These are phyloP conservation scores for peach (Prunus persica) DNA, from an alignment of 306 rosid genomes.

Conservation along the genomic window Prunus_persica_NCBIv2 NC_034015.1:12178501-12179000, in stretches of 20 bases:
- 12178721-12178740: constrained; percentile 39
- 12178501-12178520: constrained; percentile 18
- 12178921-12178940: constrained; percentile 1
- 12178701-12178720: constrained; percentile 30
- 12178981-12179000: not conserved
- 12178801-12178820: not conserved
- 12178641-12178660: not conserved
- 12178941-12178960: not conserved
- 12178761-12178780: constrained; percentile 34
- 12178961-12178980: too few species aligned
- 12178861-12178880: not conserved
- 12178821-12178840: not conserved
- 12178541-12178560: constrained; percentile 18
- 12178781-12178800: not conserved
- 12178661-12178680: constrained; percentile 16
- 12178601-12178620: constrained; percentile 19
- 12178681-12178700: constrained; percentile 26
- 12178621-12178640: constrained; percentile 16
- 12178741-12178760: constrained; percentile 46
- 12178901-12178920: not conserved
- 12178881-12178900: constrained; percentile 15
- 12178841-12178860: not conserved
- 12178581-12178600: constrained; percentile 11
- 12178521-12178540: constrained; percentile 12
- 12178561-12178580: constrained; percentile 12